A percentile compares a stretch with the other conserved stretches of the same genome.
phyloP scores from a whole-genome alignment of 768 basidiomycete species.

The Phylloporus arenicola region DNA sequence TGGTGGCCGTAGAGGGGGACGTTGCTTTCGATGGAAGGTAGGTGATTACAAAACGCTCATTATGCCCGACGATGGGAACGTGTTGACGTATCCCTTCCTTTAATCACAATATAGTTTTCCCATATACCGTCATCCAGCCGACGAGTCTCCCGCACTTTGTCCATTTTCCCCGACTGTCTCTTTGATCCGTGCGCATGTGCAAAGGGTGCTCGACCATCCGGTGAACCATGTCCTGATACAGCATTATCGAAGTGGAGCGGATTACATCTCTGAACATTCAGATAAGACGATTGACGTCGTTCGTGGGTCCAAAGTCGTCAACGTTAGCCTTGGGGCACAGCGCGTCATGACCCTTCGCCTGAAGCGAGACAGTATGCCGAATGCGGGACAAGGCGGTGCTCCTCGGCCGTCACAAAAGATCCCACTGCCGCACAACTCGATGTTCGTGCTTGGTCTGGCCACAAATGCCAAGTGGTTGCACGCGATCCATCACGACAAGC shows the following conservation, averaged over 20 bases:
- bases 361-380: slow-evolving; percentile 45
- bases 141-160: slow-evolving; percentile 63
- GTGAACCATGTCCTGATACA: slow-evolving; percentile 85
- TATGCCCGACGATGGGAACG: slow-evolving; percentile 6
- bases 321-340: slow-evolving; percentile 76
- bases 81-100: neutral
- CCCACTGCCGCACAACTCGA: slow-evolving; percentile 73
- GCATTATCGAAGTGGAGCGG: slow-evolving; percentile 70
- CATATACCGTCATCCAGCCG: slow-evolving; percentile 78
- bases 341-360: slow-evolving; percentile 69
- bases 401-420: slow-evolving; percentile 53
- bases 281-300: slow-evolving; percentile 85
- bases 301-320: slow-evolving; percentile 68
- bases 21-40: slow-evolving; percentile 49
- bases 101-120: slow-evolving; percentile 46
- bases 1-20: slow-evolving; percentile 58
- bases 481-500: slow-evolving; percentile 71
- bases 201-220: slow-evolving; percentile 53
- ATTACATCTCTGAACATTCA: slow-evolving; percentile 83
- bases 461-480: slow-evolving; percentile 77
- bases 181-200: slow-evolving; percentile 57
- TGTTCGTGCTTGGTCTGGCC: slow-evolving; percentile 72
- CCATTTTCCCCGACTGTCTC: slow-evolving; percentile 68
- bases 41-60: slow-evolving; percentile 10
- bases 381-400: slow-evolving; percentile 13